Conservation (phyloP, 768 basidiomycete species). For the Pisolithus orientalis region DNA sequence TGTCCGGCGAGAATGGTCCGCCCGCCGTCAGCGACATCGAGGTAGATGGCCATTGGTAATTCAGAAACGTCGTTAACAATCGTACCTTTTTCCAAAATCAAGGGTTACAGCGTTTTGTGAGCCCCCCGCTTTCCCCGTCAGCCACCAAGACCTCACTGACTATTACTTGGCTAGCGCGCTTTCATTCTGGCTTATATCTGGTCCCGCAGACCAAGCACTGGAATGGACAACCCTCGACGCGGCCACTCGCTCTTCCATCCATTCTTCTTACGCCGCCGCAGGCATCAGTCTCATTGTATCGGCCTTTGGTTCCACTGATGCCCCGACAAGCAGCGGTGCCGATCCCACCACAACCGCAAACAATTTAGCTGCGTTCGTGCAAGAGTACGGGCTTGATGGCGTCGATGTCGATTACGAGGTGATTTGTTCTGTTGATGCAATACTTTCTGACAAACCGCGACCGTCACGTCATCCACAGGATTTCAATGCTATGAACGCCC, state of each 20-base stretch:
- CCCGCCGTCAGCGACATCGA: conserved; percentile 27
- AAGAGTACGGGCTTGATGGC: conserved; percentile 55
- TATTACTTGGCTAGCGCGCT: conserved; percentile 28
- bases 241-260: conserved; percentile 40
- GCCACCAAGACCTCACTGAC: neutral
- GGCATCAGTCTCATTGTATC: conserved; percentile 61
- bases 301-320: conserved; percentile 49
- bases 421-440: neutral
- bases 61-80: neutral
- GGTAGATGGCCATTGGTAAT: conserved; percentile 13
- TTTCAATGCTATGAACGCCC: conserved; percentile 51
- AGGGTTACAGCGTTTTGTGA: conserved; percentile 60
- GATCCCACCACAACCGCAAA: conserved; percentile 59
- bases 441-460: neutral
- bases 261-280: conserved; percentile 48
- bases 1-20: conserved; percentile 34
- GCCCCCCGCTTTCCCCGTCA: conserved; percentile 7
- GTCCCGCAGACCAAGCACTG: conserved; percentile 54
- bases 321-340: conserved; percentile 51
- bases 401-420: conserved; percentile 73
- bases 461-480: conserved; percentile 35
- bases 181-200: conserved; percentile 50
- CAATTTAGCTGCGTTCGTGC: conserved; percentile 61
- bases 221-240: conserved; percentile 47
- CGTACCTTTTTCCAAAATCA: neutral